Evolutionary conservation across 768 basidiomycete species (phyloP), one percentile per base, ranked within the genome.

Genomic region (Phanerochaete sordida): DNA sequence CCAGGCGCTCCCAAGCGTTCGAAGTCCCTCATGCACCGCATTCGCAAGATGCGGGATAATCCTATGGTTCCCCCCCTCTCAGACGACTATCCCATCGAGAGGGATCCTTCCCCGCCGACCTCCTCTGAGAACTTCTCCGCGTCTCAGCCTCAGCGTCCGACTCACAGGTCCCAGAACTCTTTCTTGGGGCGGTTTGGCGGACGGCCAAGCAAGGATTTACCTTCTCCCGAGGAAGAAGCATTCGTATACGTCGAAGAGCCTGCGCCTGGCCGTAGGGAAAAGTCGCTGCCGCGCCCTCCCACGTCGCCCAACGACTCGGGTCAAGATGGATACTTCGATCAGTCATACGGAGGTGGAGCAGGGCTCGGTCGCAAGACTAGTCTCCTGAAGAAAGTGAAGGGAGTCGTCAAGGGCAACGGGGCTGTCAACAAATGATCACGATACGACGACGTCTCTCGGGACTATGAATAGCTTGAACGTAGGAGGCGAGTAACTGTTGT

Each of bases 21-120:
- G 65, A 92, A 86, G 73, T 92, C 90, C 15, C 76, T 95, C 63
- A 93, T 94, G 83, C 88, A 93, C 48, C 88, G 92, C 57, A 90
- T 95, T 69, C 85, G 90, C 60, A 90, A 86, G 74, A 93, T 93
- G 90, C 86, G 91, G 35, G 91, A 93, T 67, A 76, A 86, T 9
- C 91, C 91, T 11, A 93, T 93, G 62, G 85, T 93, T 1, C 91
- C 91, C 16, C 81, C 90, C n/a, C 73, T 70, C 27, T 62, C 70
- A 28, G 72, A 76, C 35, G 79, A 80, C 30, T 78, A 79, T 56
- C 79, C 79, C 48, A 72, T 76, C 31, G 72, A 76, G 28, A 67
- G 64, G 51, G 71, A 68, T 24, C 75, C 75, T 7, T 77, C 77
- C 11, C 84, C 83, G 1, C 77, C 81, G 0, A 79, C 77, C 23